phyloP scores from a whole-genome alignment of 495 filamentous ascomycete species.

The Echria macrotheca region DNA sequence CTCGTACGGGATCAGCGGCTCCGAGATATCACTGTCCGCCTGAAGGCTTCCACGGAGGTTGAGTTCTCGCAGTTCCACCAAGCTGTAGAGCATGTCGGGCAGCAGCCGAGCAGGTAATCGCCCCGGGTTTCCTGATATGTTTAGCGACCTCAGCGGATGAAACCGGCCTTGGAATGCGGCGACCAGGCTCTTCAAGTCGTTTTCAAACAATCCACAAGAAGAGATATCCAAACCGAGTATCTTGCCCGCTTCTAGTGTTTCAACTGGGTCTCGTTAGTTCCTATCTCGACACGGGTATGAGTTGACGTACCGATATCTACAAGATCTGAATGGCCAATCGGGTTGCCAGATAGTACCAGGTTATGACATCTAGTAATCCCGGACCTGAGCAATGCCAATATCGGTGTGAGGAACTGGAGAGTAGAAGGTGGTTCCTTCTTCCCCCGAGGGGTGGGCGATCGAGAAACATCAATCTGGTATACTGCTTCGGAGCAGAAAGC shows the following conservation, averaged over 20 bases:
- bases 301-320: conserved; percentile 23
- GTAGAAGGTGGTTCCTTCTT: conserved; percentile 15
- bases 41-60: conserved; percentile 75
- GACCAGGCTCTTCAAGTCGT: conserved; percentile 29
- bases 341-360: conserved; percentile 24
- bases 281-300: background rate
- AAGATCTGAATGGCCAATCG: conserved; percentile 21
- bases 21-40: conserved; percentile 47
- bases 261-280: conserved; percentile 11
- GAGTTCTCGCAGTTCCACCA: conserved; percentile 43
- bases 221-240: conserved; percentile 30
- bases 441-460: conserved; percentile 27
- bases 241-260: conserved; percentile 19
- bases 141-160: conserved; percentile 44
- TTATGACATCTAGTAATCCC: conserved; percentile 28
- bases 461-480: conserved; percentile 39
- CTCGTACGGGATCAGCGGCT: conserved; percentile 22
- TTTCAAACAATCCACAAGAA: conserved; percentile 24
- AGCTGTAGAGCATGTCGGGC: conserved; percentile 16
- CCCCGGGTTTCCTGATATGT: conserved; percentile 67
- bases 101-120: conserved; percentile 48
- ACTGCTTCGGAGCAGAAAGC: conserved; percentile 40
- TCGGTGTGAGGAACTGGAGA: conserved; percentile 29
- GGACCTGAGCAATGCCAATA: conserved; percentile 24
- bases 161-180: conserved; percentile 34